Evolutionary conservation across 2,329 filamentous ascomycete genomes (phyloP).

Genomic region (Talaromyces funiculosus): DNA sequence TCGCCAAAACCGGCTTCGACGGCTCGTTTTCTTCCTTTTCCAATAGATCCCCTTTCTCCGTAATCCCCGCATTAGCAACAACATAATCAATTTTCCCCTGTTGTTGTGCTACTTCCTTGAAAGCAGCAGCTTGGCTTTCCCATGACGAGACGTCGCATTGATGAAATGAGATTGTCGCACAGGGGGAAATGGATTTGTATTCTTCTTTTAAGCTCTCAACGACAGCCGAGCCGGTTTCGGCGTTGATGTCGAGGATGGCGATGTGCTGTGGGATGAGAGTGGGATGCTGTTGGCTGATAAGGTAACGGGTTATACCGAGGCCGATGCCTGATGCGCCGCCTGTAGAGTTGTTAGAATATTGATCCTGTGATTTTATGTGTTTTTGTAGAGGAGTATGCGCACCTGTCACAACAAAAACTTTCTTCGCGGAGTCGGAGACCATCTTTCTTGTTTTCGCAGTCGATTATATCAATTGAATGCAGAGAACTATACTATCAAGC

Average conservation of each 20-base stretch:
- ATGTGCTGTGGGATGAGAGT: constrained; percentile 22
- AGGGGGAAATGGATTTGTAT: background rate
- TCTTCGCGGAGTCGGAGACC: background rate
- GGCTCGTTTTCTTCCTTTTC: background rate
- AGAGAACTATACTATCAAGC: background rate
- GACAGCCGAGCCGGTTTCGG: constrained; percentile 12
- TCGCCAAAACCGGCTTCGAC: background rate
- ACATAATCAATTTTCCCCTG: constrained; percentile 31
- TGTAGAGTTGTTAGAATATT: constrained; percentile 7
- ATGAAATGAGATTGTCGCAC: constrained; percentile 18
- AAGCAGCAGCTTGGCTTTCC: constrained; percentile 32
- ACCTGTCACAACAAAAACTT: constrained; percentile 1
- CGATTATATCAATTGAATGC: background rate
- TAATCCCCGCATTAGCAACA: background rate
- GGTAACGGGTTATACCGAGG: constrained; percentile 29
- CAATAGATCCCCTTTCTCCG: background rate
- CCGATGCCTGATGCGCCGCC: constrained; percentile 35
- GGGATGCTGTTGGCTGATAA: constrained; percentile 23
- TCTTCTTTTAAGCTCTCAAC: background rate
- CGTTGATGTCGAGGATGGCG: constrained; percentile 30
- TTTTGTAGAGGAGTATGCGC: background rate
- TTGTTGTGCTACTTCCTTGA: constrained; percentile 27
- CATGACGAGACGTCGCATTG: constrained; percentile 31
- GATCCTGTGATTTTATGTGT: background rate
- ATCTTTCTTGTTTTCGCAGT: background rate